Evolutionary conservation across 352 stramenopile genomes (phyloP).

Genomic region (Globisporangium nagaii): DNA sequence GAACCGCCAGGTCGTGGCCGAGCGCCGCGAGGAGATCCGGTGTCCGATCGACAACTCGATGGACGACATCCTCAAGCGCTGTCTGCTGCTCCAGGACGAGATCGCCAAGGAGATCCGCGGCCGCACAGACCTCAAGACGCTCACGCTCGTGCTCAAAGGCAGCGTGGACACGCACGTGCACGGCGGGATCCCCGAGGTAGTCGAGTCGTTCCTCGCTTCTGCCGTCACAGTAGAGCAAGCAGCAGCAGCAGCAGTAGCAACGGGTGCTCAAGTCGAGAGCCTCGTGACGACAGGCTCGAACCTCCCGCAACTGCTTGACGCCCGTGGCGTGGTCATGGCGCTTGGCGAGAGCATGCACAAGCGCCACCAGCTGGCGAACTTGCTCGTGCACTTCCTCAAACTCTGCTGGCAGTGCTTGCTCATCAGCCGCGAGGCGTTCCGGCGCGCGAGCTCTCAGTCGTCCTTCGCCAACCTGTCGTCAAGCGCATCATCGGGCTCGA

Average conservation of each 20-base stretch:
- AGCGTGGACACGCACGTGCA: slow-evolving; percentile 79
- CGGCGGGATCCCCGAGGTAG: slow-evolving; percentile 63
- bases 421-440: slow-evolving; percentile 60
- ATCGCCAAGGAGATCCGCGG: slow-evolving; percentile 42
- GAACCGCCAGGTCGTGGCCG: slow-evolving; percentile 36
- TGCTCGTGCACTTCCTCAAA: slow-evolving; percentile 53
- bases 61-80: slow-evolving; percentile 73
- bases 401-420: slow-evolving; percentile 50
- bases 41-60: slow-evolving; percentile 74
- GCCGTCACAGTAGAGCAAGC: no score
- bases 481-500: neutral
- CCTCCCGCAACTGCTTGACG: slow-evolving; percentile 22
- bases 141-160: slow-evolving; percentile 75
- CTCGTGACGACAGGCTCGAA: no score
- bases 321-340: slow-evolving; percentile 28
- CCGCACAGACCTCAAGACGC: slow-evolving; percentile 57
- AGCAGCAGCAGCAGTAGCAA: neutral
- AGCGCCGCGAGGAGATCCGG: slow-evolving; percentile 34
- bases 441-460: slow-evolving; percentile 14
- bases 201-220: slow-evolving; percentile 55
- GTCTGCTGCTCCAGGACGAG: slow-evolving; percentile 40
- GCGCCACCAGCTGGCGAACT: slow-evolving; percentile 40
- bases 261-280: no score
- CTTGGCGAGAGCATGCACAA: slow-evolving; percentile 20
- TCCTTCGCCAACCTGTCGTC: neutral